These are phyloP conservation scores for Lepidium didymum DNA, from an alignment of 345 rosid species.

Conservation along the genomic window DNA sequence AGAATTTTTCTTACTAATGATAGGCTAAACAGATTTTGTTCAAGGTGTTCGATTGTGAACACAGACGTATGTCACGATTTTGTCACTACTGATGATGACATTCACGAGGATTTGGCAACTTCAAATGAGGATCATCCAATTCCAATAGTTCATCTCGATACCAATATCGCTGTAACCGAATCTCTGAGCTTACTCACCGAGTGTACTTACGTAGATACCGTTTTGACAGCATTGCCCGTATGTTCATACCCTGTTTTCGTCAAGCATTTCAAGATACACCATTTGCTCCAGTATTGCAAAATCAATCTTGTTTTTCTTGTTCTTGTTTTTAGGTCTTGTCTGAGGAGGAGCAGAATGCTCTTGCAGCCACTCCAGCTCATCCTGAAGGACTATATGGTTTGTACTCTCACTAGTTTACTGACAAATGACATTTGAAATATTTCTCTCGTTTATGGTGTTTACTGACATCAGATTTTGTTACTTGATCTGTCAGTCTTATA, in stretches of 20 bases:
- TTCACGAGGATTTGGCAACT: constrained; percentile 34
- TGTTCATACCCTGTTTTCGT: constrained; percentile 15
- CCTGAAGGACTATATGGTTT: constrained; percentile 79
- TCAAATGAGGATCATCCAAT: constrained; percentile 36
- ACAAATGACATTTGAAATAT: neutral
- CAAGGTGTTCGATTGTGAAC: constrained; percentile 58
- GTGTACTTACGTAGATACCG: constrained; percentile 53
- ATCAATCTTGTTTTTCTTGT: neutral
- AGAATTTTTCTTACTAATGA: neutral
- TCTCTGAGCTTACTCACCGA: constrained; percentile 57
- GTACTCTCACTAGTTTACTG: neutral
- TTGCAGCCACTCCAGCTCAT: constrained; percentile 94
- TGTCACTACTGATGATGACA: constrained; percentile 43
- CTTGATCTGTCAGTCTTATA: constrained; percentile 36
- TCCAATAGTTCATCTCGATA: constrained; percentile 61
- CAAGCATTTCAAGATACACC: neutral
- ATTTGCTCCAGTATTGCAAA: neutral
- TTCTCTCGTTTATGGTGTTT: neutral
- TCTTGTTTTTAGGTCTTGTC: constrained; percentile 56
- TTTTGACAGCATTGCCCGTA: constrained; percentile 74
- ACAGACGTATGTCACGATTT: constrained; percentile 44
- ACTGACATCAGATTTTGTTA: neutral
- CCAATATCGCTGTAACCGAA: constrained; percentile 51
- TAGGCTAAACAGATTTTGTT: constrained; percentile 45
- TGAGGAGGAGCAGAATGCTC: constrained; percentile 78